A percentile compares a stretch with the other conserved stretches of the same genome.
Conservation (phyloP, 2,329 filamentous ascomycete species). For the Aureobasidium sp. region DNA sequence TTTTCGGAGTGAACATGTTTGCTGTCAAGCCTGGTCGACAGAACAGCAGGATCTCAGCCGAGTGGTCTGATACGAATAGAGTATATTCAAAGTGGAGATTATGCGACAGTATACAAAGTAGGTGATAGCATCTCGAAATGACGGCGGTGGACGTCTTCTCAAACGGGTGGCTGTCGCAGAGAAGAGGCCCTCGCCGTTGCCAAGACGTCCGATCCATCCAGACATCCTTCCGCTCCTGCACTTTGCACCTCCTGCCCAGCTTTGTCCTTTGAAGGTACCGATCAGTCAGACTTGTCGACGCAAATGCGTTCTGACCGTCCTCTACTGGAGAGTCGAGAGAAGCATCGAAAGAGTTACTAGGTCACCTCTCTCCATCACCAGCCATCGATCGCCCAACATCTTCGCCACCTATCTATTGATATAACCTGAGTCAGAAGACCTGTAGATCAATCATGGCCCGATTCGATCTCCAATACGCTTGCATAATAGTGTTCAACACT, state of each 20-base stretch:
- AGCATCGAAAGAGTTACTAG: background rate
- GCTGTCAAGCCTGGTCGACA: background rate
- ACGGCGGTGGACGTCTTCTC: background rate
- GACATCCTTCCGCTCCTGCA: background rate
- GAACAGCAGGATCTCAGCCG: background rate
- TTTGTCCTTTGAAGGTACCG: background rate
- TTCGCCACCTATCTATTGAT: background rate
- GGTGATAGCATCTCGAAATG: background rate
- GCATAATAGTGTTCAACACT: background rate
- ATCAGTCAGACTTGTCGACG: background rate
- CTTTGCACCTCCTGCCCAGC: background rate
- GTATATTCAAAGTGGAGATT: background rate
- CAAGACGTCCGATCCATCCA: background rate
- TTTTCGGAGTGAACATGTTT: background rate
- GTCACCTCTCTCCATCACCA: background rate
- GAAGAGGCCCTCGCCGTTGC: background rate
- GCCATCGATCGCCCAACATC: background rate
- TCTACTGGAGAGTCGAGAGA: background rate
- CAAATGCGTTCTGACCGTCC: background rate
- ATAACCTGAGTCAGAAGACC: background rate
- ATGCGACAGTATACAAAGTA: background rate
- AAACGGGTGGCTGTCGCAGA: background rate
- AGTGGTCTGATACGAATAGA: background rate
- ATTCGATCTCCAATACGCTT: conserved; percentile 2
- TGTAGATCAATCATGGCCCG: background rate